Conservation (phyloP, 2,329 filamentous ascomycete species). For the Trichoderma citrinoviride region DNA sequence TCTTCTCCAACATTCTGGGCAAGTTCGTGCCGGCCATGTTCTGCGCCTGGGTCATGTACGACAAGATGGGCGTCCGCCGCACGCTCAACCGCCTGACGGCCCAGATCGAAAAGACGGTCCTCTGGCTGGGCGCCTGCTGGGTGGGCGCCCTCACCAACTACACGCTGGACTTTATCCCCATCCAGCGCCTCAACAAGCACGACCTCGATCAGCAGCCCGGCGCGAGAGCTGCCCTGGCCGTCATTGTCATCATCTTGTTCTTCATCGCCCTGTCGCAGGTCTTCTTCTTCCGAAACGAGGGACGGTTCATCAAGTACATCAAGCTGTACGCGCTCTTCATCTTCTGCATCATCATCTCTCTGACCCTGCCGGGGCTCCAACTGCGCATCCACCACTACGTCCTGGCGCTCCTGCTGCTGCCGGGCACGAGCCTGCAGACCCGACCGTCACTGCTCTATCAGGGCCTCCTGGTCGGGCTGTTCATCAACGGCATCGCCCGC, state of each 20-base stretch:
- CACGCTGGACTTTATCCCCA: conserved; percentile 90
- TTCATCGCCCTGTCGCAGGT: conserved; percentile 71
- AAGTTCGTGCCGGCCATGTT: conserved; percentile 86
- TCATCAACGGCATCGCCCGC: conserved; percentile 88
- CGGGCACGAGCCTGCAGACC: conserved; percentile 85
- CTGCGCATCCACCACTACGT: conserved; percentile 96
- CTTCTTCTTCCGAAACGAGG: conserved; percentile 83
- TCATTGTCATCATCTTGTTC: conserved; percentile 70
- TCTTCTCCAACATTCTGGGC: conserved; percentile 76
- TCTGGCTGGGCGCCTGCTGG: conserved; percentile 91
- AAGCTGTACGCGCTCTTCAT: conserved; percentile 72
- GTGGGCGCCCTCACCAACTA: conserved; percentile 91
- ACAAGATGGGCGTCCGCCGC: conserved; percentile 73
- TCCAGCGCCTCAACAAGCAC: conserved; percentile 84
- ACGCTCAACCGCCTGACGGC: conserved; percentile 71
- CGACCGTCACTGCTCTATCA: conserved; percentile 83
- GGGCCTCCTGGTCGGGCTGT: conserved; percentile 83
- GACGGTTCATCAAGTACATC: conserved; percentile 73
- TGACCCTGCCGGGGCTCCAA: conserved; percentile 71
- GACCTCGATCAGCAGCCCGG: conserved; percentile 88
- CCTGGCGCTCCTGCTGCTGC: conserved; percentile 78
- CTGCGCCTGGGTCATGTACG: conserved; percentile 81
- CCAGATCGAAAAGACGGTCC: conserved; percentile 82
- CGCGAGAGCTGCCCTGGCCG: conserved; percentile 75
- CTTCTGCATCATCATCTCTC: conserved; percentile 63